Evolutionary conservation across 495 filamentous ascomycete genomes (phyloP), one percentile per base, ranked within the genome.

Genomic region (Penicillium herquei): DNA sequence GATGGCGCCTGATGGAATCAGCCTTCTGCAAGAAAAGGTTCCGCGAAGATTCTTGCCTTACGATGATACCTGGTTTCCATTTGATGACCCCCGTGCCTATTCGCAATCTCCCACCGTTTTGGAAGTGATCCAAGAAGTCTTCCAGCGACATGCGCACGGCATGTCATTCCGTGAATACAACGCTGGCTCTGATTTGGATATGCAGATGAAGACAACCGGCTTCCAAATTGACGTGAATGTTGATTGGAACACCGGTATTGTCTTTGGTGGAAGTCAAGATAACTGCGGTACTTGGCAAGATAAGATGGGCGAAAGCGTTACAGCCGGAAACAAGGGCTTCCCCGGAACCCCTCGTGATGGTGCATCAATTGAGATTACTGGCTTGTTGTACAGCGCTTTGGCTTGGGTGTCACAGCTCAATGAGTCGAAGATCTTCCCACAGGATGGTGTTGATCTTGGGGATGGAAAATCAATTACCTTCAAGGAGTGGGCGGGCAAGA

Each of bases 201-300:
- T 84, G 67, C 93, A 98, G 68, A 99, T 98, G 95, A 91, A 84
- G 62, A 75, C 87, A 13, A 89, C 89, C 60, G 95, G 95, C 1
- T 99, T 99, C 74, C 81, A 96, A 56, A 88, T 94, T 37, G 84
- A 96, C 51, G 84, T 98, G 56, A 84, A 87, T 30, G 89, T 96
- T 11, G 92, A 98, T 66, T 98, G 94, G 95, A 79, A 83, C 10
- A 96, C 88, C 2, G 95, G 95, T 14, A 80, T 99, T 50, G 86
- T 99, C 55, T 96, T 92, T 61, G 95, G 95, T 37, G 95, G 95
- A 35, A 97, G 87, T 59, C 91, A 97, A 67, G 76, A 74, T 68
- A 99, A 99, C 66, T 99, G 95, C 63, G 95, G 95, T 51, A 99
- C 95, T 5, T 99, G 95, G 95, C 96, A 96, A 88, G 95, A 99